Conservation (phyloP, 2,329 filamentous ascomycete species). For the Knoxdaviesia proteae region DNA sequence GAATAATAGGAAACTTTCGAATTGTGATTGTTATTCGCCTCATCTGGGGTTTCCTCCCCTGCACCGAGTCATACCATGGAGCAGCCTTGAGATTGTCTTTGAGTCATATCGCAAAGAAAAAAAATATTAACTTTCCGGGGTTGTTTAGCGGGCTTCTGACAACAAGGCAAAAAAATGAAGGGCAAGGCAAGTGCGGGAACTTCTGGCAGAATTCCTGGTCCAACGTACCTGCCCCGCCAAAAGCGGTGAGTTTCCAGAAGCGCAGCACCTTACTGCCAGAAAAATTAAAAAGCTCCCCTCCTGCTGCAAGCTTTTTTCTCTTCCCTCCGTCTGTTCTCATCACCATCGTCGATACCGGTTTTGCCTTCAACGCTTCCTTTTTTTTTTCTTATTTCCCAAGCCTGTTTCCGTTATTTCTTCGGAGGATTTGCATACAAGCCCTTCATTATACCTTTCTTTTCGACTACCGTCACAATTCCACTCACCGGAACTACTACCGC, state of each 20-base stretch:
- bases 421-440: neutral
- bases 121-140: neutral
- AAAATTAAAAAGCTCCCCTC: no score
- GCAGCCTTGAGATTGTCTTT: neutral
- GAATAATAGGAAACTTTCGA: no score
- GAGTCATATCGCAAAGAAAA: conserved; percentile 1
- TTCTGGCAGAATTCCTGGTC: no score
- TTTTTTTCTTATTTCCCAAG: neutral
- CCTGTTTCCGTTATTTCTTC: neutral
- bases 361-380: neutral
- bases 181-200: neutral
- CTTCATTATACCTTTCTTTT: neutral
- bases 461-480: neutral
- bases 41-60: neutral
- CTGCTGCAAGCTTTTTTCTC: no score
- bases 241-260: no score
- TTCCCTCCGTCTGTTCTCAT: neutral
- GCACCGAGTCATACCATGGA: neutral
- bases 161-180: neutral
- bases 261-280: no score
- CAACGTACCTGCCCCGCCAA: no score
- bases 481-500: neutral
- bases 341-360: neutral
- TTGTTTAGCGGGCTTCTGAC: neutral
- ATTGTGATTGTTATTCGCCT: neutral